phyloP scores from a whole-genome alignment of 305 asterid genomes.

The Solanum aculeatissimum region DNA sequence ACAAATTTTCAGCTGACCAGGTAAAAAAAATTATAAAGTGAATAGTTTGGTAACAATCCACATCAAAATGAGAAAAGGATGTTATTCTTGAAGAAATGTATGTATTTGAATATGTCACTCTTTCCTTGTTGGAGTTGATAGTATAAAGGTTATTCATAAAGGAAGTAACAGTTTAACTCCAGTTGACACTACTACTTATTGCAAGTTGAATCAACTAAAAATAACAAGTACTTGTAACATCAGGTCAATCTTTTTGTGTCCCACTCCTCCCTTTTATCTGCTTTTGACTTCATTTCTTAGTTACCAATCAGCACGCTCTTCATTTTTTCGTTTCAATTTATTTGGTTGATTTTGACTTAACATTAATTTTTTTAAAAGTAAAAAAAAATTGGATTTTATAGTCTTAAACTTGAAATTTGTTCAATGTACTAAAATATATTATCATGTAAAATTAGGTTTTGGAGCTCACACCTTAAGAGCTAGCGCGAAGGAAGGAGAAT shows the following conservation, averaged over 20 bases:
- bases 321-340: not conserved
- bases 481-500: too few species aligned
- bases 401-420: not conserved
- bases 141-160: not conserved
- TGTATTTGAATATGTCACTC: not conserved
- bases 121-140: not conserved
- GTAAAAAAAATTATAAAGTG: not conserved
- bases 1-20: not conserved
- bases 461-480: too few species aligned
- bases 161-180: not conserved
- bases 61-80: not conserved
- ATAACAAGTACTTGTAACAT: not conserved
- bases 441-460: too few species aligned
- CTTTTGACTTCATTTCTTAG: conserved; percentile 2
- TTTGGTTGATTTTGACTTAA: not conserved
- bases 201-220: not conserved
- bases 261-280: not conserved
- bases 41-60: conserved; percentile 6
- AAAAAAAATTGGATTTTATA: not conserved
- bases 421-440: not conserved
- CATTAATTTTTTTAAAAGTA: fast-evolving
- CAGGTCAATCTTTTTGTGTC: not conserved
- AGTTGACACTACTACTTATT: not conserved
- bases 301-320: not conserved
- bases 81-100: not conserved